Evolutionary conservation across 306 rosid genomes (phyloP).

Genomic region (Dryas alaskensis): DNA sequence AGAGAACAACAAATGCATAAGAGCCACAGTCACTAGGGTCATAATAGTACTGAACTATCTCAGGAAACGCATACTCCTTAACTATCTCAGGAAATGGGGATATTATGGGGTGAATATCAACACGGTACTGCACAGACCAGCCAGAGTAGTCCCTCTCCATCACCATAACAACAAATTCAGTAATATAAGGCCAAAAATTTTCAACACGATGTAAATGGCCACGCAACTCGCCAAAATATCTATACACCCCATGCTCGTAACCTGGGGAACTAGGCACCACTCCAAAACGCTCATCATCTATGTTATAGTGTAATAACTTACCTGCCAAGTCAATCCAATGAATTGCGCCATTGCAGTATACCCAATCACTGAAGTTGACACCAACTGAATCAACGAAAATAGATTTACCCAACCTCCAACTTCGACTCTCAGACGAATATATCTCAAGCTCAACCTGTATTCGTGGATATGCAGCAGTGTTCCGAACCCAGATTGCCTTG

Average conservation of each 20-base stretch:
- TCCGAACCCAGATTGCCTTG: not conserved
- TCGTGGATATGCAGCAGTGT: no score
- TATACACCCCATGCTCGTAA: not conserved
- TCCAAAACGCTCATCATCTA: not conserved
- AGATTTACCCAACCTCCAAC: conserved; percentile 12
- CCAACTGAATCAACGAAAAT: not conserved
- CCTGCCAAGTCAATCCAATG: not conserved
- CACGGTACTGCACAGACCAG: conserved; percentile 26
- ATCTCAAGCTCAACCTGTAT: not conserved
- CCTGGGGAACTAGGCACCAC: not conserved
- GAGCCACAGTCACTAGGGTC: not conserved
- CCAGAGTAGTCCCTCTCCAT: conserved; percentile 19
- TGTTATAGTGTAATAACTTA: not conserved
- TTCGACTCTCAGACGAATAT: conserved; percentile 10
- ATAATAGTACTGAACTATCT: not conserved
- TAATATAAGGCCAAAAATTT: not conserved
- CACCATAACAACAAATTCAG: conserved; percentile 9
- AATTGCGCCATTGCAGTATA: conserved; percentile 19
- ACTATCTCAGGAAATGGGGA: not conserved
- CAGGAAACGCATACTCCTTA: no score
- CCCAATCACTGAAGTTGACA: not conserved
- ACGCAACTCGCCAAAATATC: conserved; percentile 10
- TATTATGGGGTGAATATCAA: not conserved
- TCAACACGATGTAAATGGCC: conserved; percentile 18
- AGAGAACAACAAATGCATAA: not conserved